phyloP scores from a whole-genome alignment of 2,329 filamentous ascomycete genomes.

The Hymenoscyphus scutula region DNA sequence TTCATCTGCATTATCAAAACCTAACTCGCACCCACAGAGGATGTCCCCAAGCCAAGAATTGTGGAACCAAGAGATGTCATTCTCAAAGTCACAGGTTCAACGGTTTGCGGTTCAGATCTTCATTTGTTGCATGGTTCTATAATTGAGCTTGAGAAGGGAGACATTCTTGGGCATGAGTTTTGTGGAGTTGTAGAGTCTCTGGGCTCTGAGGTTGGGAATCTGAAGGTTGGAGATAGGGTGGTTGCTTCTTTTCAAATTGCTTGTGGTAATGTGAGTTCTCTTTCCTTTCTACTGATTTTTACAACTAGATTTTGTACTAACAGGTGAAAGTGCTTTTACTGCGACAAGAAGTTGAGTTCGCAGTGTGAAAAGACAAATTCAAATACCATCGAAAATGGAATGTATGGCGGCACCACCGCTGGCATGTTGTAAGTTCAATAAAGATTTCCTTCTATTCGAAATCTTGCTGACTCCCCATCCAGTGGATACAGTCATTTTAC shows the following conservation, averaged over 20 bases:
- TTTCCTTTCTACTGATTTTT: neutral
- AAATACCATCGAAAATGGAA: conserved; percentile 66
- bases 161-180: conserved; percentile 55
- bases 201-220: conserved; percentile 52
- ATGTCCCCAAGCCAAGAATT: conserved; percentile 68
- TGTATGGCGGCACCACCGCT: conserved; percentile 42
- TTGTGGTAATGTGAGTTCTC: conserved; percentile 49
- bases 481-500: conserved; percentile 75
- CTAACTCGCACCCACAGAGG: conserved; percentile 45
- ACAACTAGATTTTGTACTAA: neutral
- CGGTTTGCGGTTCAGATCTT: conserved; percentile 40
- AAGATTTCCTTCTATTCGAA: neutral
- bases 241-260: conserved; percentile 88
- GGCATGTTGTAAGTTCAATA: neutral
- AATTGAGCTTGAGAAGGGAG: conserved; percentile 48
- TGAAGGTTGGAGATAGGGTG: conserved; percentile 64
- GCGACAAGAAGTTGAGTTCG: conserved; percentile 73
- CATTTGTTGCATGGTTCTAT: conserved; percentile 41
- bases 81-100: conserved; percentile 62
- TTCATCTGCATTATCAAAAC: too few relatives aligned
- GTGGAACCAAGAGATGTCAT: conserved; percentile 76
- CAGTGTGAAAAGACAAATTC: conserved; percentile 79
- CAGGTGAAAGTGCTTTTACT: conserved; percentile 64
- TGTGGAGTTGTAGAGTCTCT: conserved; percentile 47
- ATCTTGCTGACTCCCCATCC: conserved; percentile 56